Evolutionary conservation across 371 early-diverging fungal genomes (phyloP).

Genomic region (Mucor mucedo): DNA sequence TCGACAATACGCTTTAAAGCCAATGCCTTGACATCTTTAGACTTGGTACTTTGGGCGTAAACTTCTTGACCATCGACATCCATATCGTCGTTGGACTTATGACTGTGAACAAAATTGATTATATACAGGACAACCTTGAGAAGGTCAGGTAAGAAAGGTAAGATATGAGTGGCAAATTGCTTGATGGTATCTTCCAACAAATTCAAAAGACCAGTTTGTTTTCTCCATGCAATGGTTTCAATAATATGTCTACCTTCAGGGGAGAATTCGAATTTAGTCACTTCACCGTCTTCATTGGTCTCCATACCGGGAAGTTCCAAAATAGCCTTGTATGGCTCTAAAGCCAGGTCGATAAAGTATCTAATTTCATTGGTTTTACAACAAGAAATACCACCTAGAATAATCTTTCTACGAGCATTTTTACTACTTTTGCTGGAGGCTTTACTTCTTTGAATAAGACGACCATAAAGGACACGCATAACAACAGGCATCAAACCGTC

Average conservation of each 20-base stretch:
- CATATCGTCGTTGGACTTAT: constrained; percentile 27
- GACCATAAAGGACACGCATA: constrained; percentile 89
- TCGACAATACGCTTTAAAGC: constrained; percentile 77
- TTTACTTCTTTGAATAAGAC: constrained; percentile 77
- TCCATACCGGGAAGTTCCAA: constrained; percentile 40
- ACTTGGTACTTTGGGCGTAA: constrained; percentile 42
- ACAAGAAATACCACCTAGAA: constrained; percentile 77
- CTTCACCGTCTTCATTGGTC: constrained; percentile 19
- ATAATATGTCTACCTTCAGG: constrained; percentile 29
- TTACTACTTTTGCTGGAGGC: constrained; percentile 61
- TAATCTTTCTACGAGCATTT: constrained; percentile 73
- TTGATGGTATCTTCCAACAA: constrained; percentile 82
- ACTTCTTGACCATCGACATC: constrained; percentile 40
- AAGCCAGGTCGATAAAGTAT: constrained; percentile 77
- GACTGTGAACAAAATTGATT: constrained; percentile 57
- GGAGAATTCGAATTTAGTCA: constrained; percentile 24
- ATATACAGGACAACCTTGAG: constrained; percentile 77
- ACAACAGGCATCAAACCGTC: constrained; percentile 73
- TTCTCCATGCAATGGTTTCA: constrained; percentile 59
- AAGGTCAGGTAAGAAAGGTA: constrained; percentile 72
- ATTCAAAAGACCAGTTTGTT: constrained; percentile 81
- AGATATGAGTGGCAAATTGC: constrained; percentile 74
- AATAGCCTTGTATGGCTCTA: constrained; percentile 73
- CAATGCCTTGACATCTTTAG: constrained; percentile 68
- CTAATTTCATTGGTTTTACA: constrained; percentile 69